A percentile compares a stretch with the other conserved stretches of the same genome.
These are phyloP conservation scores for Trichosanthes cucumerina DNA, from an alignment of 306 rosid genomes.

Conservation along the genomic window DNA sequence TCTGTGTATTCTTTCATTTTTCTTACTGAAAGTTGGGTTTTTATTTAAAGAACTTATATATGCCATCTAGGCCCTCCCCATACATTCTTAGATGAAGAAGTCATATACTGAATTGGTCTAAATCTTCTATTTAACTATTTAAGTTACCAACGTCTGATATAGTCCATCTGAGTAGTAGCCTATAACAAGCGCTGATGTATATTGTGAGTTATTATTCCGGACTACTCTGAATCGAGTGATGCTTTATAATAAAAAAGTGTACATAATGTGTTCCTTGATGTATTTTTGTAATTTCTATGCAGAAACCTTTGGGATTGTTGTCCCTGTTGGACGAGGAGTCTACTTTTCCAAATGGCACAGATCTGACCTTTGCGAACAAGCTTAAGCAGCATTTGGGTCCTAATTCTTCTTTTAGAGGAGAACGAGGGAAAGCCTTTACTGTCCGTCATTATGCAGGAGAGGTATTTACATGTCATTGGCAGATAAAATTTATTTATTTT, in stretches of 20 bases:
- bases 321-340: conserved; percentile 96
- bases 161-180: background rate
- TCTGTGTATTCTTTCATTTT: background rate
- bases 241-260: background rate
- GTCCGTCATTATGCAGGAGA: conserved; percentile 97
- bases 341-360: conserved; percentile 94
- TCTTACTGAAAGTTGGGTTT: background rate
- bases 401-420: conserved; percentile 81
- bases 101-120: background rate
- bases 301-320: conserved; percentile 94
- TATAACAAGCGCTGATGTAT: background rate
- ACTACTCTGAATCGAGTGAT: background rate
- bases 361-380: conserved; percentile 84
- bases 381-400: conserved; percentile 85
- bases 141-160: background rate
- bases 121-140: background rate
- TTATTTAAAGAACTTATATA: background rate
- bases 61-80: background rate
- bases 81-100: background rate
- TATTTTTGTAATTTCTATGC: conserved; percentile 24
- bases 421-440: conserved; percentile 74
- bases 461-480: conserved; percentile 38
- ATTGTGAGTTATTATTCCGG: background rate
- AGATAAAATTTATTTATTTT: background rate
- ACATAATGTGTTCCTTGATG: background rate